Percentiles rank a stretch among this genome's conserved stretches.
Evolutionary conservation across 768 basidiomycete species (phyloP).

Genomic region (Pulveroboletus sp.): DNA sequence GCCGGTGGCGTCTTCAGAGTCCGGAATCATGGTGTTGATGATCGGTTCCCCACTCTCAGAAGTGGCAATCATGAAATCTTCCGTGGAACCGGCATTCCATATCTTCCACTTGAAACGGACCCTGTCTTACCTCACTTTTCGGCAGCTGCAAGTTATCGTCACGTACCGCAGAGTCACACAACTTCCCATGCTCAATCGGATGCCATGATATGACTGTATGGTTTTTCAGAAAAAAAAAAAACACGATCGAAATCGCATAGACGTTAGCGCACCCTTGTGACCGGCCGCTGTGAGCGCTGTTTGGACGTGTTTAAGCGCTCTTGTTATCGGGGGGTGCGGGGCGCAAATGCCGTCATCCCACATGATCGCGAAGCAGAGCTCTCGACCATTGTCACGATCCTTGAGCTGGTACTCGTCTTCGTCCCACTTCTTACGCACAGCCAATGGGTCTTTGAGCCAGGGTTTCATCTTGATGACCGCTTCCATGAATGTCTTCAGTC

Average conservation of each 20-base stretch:
- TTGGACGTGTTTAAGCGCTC: constrained; percentile 56
- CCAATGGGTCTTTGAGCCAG: constrained; percentile 63
- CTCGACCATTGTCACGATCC: constrained; percentile 52
- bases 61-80: constrained; percentile 41
- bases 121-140: background rate
- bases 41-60: constrained; percentile 50
- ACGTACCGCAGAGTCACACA: constrained; percentile 40
- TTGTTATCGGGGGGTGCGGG: constrained; percentile 60
- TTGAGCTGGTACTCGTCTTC: constrained; percentile 53
- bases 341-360: constrained; percentile 59
- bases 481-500: constrained; percentile 63
- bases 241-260: background rate
- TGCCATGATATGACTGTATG: constrained; percentile 65
- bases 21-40: constrained; percentile 43
- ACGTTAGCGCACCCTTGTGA: constrained; percentile 48
- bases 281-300: constrained; percentile 55
- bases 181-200: constrained; percentile 47
- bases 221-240: background rate
- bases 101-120: constrained; percentile 32
- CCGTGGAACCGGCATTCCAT: constrained; percentile 42
- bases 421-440: constrained; percentile 54
- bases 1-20: constrained; percentile 19
- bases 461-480: constrained; percentile 55
- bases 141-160: constrained; percentile 3
- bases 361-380: constrained; percentile 55